phyloP scores from a whole-genome alignment of 2,329 filamentous ascomycete genomes.

The Xylariomycetidae sp. region DNA sequence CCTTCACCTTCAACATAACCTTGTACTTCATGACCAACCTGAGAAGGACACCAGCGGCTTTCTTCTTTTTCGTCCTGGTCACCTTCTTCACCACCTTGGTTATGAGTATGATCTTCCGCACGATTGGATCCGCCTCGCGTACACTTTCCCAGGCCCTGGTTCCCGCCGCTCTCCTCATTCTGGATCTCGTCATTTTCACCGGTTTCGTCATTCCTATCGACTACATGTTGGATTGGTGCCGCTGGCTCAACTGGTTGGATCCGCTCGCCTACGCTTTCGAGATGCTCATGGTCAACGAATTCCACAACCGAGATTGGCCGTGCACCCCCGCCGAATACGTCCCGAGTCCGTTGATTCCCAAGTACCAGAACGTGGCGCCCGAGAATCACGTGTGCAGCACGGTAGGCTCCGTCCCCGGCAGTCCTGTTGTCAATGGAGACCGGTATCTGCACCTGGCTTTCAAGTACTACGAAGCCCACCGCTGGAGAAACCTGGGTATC shows the following conservation, averaged over 20 bases:
- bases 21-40: slow-evolving; percentile 87
- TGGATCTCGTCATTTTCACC: slow-evolving; percentile 63
- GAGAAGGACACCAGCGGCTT: slow-evolving; percentile 64
- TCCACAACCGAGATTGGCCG: slow-evolving; percentile 55
- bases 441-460: slow-evolving; percentile 49
- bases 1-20: slow-evolving; percentile 69
- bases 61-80: slow-evolving; percentile 81
- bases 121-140: slow-evolving; percentile 69
- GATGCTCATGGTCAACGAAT: slow-evolving; percentile 77
- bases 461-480: slow-evolving; percentile 50
- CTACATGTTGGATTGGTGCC: slow-evolving; percentile 74
- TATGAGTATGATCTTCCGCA: slow-evolving; percentile 85
- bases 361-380: slow-evolving; percentile 30
- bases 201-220: slow-evolving; percentile 60
- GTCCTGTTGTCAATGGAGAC: slow-evolving; percentile 48
- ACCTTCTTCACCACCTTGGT: slow-evolving; percentile 65
- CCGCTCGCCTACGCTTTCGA: slow-evolving; percentile 79
- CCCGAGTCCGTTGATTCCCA: slow-evolving; percentile 30
- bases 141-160: slow-evolving; percentile 61
- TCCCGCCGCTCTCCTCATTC: slow-evolving; percentile 54
- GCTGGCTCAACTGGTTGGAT: slow-evolving; percentile 78
- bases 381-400: slow-evolving; percentile 50
- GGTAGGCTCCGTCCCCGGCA: slow-evolving; percentile 52
- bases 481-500: slow-evolving; percentile 69
- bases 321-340: slow-evolving; percentile 38